A percentile compares a stretch with the other conserved stretches of the same genome.
Conservation (phyloP, 2,329 filamentous ascomycete genomes). For the Fusarium vanettenii region DNA sequence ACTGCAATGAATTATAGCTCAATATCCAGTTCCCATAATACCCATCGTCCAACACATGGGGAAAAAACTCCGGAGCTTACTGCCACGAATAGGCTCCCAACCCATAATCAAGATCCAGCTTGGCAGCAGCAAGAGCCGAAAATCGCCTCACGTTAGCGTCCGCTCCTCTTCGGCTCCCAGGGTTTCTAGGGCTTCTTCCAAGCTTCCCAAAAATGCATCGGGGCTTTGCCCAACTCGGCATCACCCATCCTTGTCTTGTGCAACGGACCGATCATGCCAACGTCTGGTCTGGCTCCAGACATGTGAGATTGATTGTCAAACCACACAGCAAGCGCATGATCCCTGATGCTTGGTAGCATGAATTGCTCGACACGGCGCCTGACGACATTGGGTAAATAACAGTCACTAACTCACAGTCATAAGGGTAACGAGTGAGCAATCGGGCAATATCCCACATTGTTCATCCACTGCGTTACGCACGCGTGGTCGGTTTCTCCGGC, state of each 20-base stretch:
- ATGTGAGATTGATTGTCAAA: conserved; percentile 23
- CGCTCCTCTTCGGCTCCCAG: conserved; percentile 24
- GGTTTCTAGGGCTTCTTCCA: conserved; percentile 19
- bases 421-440: not conserved
- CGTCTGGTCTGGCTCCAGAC: not conserved
- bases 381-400: not conserved
- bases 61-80: conserved; percentile 1
- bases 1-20: not conserved
- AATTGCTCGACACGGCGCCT: not conserved
- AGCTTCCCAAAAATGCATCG: conserved; percentile 13
- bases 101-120: conserved; percentile 2
- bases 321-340: not conserved
- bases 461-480: conserved; percentile 1
- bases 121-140: conserved; percentile 11
- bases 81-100: not conserved
- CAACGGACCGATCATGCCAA: conserved; percentile 21
- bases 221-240: conserved; percentile 19
- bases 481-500: not conserved
- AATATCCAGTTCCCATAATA: not conserved
- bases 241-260: conserved; percentile 15
- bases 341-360: not conserved
- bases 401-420: not conserved
- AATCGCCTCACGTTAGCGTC: conserved; percentile 31
- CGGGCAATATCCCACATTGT: not conserved
- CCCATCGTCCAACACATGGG: not conserved